phyloP scores from a whole-genome alignment of 78 protist species.

The Trichosphaerium sp. region DNA sequence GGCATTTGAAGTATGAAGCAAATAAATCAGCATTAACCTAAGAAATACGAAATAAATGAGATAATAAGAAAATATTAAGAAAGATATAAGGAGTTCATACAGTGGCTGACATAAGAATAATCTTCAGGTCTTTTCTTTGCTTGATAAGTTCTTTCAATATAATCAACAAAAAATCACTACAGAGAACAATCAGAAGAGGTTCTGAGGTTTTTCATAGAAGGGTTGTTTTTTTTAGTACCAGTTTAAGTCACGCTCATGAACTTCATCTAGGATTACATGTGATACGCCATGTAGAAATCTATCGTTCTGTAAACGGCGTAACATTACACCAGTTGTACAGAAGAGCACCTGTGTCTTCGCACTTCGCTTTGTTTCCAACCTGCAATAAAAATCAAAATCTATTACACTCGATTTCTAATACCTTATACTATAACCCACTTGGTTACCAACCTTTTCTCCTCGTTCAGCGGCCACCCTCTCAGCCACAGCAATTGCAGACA shows the following conservation, averaged over 20 bases:
- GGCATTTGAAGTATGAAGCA: background rate
- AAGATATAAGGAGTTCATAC: background rate
- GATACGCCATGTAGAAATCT: conserved; percentile 8
- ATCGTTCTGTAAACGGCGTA: conserved; percentile 11
- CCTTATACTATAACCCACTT: conserved; percentile 75
- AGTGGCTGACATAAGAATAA: background rate
- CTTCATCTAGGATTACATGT: conserved; percentile 53
- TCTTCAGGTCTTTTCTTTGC: conserved; percentile 25
- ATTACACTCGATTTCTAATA: no score
- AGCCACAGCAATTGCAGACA: conserved; percentile 78
- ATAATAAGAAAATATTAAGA: background rate
- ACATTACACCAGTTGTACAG: conserved; percentile 74
- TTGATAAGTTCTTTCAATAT: conserved; percentile 3
- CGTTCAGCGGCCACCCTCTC: conserved; percentile 77
- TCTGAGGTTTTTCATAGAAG: background rate
- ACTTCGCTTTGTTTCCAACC: conserved; percentile 11
- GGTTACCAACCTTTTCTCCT: conserved; percentile 14
- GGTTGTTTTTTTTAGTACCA: no score
- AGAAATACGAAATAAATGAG: background rate
- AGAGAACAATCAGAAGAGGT: background rate
- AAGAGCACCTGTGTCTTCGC: conserved; percentile 55
- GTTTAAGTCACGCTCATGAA: conserved; percentile 45
- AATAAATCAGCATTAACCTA: background rate
- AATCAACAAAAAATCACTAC: conserved; percentile 33
- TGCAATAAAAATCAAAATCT: no score